Percentiles rank a stretch among this genome's conserved stretches.
These are phyloP conservation scores for Mrakiaceae sp. DNA, from an alignment of 1,284 basidiomycete species.

Conservation along the genomic window DNA sequence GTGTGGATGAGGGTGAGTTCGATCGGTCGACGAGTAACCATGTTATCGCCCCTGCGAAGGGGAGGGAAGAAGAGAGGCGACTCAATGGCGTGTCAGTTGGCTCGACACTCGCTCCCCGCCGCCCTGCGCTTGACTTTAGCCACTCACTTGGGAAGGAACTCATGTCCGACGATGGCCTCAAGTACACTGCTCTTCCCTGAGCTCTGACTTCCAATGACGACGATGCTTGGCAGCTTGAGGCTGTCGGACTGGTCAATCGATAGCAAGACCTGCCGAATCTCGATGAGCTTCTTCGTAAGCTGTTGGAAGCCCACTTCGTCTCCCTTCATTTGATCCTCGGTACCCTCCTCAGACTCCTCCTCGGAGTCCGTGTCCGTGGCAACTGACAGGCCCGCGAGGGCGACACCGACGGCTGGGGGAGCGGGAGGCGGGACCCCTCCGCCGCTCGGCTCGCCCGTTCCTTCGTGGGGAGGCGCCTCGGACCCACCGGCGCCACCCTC, in stretches of 20 bases:
- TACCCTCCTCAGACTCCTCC: slow-evolving; percentile 29
- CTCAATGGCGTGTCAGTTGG: not conserved
- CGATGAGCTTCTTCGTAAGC: slow-evolving; percentile 88
- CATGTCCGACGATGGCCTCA: slow-evolving; percentile 94
- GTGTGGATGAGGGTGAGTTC: slow-evolving; percentile 95
- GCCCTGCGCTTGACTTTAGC: not conserved
- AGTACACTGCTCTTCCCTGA: slow-evolving; percentile 96
- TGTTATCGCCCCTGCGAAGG: slow-evolving; percentile 76
- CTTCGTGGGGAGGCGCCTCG: not conserved
- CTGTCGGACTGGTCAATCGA: slow-evolving; percentile 91
- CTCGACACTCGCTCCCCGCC: not conserved
- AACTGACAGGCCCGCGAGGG: slow-evolving; percentile 58
- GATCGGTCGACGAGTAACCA: slow-evolving; percentile 97
- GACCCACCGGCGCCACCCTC: slow-evolving; percentile 4
- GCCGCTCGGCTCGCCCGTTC: slow-evolving; percentile 17
- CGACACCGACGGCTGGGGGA: slow-evolving; percentile 39
- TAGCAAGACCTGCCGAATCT: slow-evolving; percentile 84
- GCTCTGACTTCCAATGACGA: slow-evolving; percentile 96
- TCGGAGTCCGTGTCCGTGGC: slow-evolving; percentile 56
- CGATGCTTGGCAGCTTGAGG: slow-evolving; percentile 89
- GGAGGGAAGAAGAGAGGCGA: not conserved
- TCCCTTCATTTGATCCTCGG: no score
- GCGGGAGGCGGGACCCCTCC: slow-evolving; percentile 30
- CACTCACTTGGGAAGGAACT: slow-evolving; percentile 89
- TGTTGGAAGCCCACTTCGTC: slow-evolving; percentile 38